Evolutionary conservation across 257 asterid genomes (phyloP).

Genomic region (Solanum dulcamara): DNA sequence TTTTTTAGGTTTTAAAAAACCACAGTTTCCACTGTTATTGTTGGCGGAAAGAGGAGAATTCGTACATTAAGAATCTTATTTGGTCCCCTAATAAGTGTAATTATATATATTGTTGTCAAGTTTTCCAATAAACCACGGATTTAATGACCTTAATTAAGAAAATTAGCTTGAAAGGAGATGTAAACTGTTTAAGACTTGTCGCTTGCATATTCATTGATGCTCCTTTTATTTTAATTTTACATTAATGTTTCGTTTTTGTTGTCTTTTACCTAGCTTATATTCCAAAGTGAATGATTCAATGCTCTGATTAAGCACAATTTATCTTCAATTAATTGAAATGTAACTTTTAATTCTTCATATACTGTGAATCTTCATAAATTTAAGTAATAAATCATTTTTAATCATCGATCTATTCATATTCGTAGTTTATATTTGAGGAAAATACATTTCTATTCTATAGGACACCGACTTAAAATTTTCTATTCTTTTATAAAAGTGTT

Average conservation of each 20-base stretch:
- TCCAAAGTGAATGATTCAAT: neutral
- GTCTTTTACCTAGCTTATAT: neutral
- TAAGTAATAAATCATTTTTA: neutral
- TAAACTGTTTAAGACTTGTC: neutral
- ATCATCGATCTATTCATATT: neutral
- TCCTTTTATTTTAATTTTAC: neutral
- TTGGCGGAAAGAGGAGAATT: neutral
- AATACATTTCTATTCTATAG: too few species aligned
- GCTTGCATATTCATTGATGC: neutral
- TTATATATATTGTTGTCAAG: neutral
- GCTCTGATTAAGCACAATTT: neutral
- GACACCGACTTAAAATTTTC: too few species aligned
- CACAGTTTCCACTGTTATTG: slow-evolving; percentile 2
- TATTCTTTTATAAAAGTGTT: neutral
- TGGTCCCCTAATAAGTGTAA: slow-evolving; percentile 8
- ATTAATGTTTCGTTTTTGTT: neutral
- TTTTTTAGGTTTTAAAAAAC: neutral
- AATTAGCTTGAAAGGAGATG: neutral
- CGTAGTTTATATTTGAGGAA: neutral
- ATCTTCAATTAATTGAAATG: neutral
- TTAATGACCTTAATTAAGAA: neutral
- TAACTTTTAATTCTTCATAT: neutral
- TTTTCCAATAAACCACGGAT: neutral
- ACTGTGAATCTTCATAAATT: neutral
- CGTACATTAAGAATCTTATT: neutral